Base-by-base conservation (phyloP, 345 rosid species). In the Angophora floribunda region DNA sequence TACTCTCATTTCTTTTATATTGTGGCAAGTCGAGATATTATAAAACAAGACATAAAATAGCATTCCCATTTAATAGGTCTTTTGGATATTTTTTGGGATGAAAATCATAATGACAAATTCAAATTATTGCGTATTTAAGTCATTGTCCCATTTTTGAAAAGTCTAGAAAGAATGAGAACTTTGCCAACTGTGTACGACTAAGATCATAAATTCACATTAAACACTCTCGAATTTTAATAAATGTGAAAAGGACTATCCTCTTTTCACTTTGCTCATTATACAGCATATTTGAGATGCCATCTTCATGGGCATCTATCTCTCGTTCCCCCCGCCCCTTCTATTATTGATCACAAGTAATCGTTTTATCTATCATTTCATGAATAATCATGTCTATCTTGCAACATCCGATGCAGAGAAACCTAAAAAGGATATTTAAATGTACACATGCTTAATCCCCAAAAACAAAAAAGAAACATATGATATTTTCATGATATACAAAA, bases 181-280 rank as follows among this genome's bases (percentile, higher is more conserved):
- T 19, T 1, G 4, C 9, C 22, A 16, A 7, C 5, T 2, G 0
- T 36, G 3, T 41, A 17, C 0, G 0, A 32, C 4, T 70, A 70
- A 21, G 24, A 36, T 17, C 0, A 21, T 17, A 70, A 70, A 70
- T 17, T 9, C 24, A 36, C 2, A 32, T 0, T 0, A 1, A 36
- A 70, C 32, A 6, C 4, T 32, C 3, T 67, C 1, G 9, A 67
- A 67, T 36, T 16, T 70, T 70, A 36, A 24, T 17, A 9, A 4
- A 17, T 36, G 24, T 10, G 13, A 15, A 36, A 70, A 36, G 9
- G 3, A 70, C 9, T 2, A 2, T 19, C 6, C 4, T 36, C 16
- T 32, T 4, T 30, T 50, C 51, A 3, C 51, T 50, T 50, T 13
- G 12, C 51, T 50, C 51, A 50, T 50, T 50, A 36, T 36, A 36